Percentiles rank a stretch among this genome's conserved stretches.
phyloP scores from a whole-genome alignment of 768 basidiomycete species.

The Lactarius indigo region DNA sequence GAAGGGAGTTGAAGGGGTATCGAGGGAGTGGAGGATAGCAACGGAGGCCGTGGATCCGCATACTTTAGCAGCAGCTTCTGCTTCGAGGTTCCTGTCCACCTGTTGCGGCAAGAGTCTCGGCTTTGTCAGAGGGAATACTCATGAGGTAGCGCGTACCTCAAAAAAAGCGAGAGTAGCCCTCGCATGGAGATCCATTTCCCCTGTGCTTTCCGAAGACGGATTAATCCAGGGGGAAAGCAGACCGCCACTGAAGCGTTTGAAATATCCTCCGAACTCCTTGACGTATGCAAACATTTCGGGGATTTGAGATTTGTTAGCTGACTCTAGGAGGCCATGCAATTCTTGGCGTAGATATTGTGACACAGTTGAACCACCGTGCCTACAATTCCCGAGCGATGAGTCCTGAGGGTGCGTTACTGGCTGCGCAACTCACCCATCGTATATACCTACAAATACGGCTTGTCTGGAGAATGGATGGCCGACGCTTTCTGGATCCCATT shows the following conservation, averaged over 20 bases:
- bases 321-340: slow-evolving; percentile 81
- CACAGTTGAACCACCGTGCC: slow-evolving; percentile 89
- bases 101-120: slow-evolving; percentile 29
- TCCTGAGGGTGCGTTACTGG: background rate
- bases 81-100: slow-evolving; percentile 74
- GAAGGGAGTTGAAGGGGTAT: slow-evolving; percentile 75
- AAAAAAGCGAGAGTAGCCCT: slow-evolving; percentile 86
- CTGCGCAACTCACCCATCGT: slow-evolving; percentile 69
- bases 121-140: background rate
- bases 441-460: slow-evolving; percentile 84
- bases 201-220: slow-evolving; percentile 24
- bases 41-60: slow-evolving; percentile 93
- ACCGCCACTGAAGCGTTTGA: slow-evolving; percentile 83
- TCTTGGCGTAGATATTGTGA: slow-evolving; percentile 83
- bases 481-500: slow-evolving; percentile 66
- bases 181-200: slow-evolving; percentile 69
- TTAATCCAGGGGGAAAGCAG: slow-evolving; percentile 64
- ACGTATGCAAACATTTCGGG: slow-evolving; percentile 76
- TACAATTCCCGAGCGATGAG: slow-evolving; percentile 31
- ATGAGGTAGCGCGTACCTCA: slow-evolving; percentile 49
- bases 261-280: slow-evolving; percentile 84
- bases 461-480: slow-evolving; percentile 62
- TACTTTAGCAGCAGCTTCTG: slow-evolving; percentile 61
- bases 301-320: slow-evolving; percentile 63
- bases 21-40: slow-evolving; percentile 86